phyloP scores from a whole-genome alignment of 768 basidiomycete genomes.

The Suillus subalutaceus region DNA sequence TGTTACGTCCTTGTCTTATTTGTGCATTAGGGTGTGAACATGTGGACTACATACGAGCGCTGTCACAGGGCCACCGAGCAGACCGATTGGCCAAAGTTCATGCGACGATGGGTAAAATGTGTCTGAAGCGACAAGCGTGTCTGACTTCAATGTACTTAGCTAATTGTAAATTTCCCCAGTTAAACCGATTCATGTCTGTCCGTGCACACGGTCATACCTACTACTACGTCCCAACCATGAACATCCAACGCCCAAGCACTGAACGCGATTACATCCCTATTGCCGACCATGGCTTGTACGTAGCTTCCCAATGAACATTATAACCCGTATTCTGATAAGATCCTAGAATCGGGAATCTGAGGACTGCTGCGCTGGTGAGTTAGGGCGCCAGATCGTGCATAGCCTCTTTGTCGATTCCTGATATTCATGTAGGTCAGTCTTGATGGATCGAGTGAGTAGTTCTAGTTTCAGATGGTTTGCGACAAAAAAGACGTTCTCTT shows the following conservation, averaged over 20 bases:
- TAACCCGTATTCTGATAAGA: conserved; percentile 21
- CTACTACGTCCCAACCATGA: conserved; percentile 41
- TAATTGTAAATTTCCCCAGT: background rate
- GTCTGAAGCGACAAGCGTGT: background rate
- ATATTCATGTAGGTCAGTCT: conserved; percentile 56
- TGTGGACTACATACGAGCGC: background rate
- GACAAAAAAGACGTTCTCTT: background rate
- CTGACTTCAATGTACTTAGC: background rate
- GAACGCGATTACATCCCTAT: conserved; percentile 75
- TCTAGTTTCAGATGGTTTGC: background rate
- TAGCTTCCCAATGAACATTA: conserved; percentile 7
- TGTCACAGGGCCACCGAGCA: background rate
- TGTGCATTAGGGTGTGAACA: background rate
- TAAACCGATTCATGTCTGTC: too few relatives aligned
- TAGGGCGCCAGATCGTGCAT: conserved; percentile 6
- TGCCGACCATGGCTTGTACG: conserved; percentile 80
- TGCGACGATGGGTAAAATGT: conserved; percentile 5
- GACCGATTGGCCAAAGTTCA: background rate
- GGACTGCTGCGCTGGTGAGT: conserved; percentile 74
- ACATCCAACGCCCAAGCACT: conserved; percentile 51
- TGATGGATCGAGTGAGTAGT: conserved; percentile 71
- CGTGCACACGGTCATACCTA: background rate
- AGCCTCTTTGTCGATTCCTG: background rate
- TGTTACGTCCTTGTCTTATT: conserved; percentile 12
- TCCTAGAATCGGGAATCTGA: conserved; percentile 77